Evolutionary conservation across 768 basidiomycete genomes (phyloP).

Genomic region (Boletus fagicola): DNA sequence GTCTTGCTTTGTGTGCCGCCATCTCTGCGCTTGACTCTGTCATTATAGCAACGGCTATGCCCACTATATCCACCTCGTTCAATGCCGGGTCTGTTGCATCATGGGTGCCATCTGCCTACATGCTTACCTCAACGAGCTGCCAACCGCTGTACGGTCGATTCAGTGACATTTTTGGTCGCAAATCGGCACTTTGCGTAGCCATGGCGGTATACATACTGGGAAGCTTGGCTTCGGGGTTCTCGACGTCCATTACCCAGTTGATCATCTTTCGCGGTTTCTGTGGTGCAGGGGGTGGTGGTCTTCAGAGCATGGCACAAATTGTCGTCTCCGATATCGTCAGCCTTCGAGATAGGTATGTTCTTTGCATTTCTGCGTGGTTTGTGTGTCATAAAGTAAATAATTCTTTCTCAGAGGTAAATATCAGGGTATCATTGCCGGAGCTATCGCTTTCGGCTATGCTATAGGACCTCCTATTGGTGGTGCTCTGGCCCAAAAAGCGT

Average conservation of each 20-base stretch:
- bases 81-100: constrained; percentile 45
- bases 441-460: constrained; percentile 54
- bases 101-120: constrained; percentile 74
- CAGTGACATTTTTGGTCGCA: constrained; percentile 68
- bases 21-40: constrained; percentile 69
- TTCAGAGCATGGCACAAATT: constrained; percentile 68
- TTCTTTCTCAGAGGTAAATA: constrained; percentile 58
- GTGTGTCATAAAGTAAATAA: neutral
- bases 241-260: constrained; percentile 60
- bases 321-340: constrained; percentile 72
- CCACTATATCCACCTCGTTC: constrained; percentile 65
- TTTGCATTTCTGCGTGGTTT: neutral
- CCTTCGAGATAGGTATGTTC: constrained; percentile 56
- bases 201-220: constrained; percentile 67
- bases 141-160: constrained; percentile 56
- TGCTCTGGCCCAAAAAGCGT: constrained; percentile 55
- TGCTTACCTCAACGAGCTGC: constrained; percentile 51
- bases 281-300: constrained; percentile 69
- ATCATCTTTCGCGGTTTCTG: constrained; percentile 69
- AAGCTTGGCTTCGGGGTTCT: constrained; percentile 64
- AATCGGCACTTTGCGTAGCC: constrained; percentile 53
- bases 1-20: constrained; percentile 59
- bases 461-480: constrained; percentile 71
- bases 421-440: constrained; percentile 67
- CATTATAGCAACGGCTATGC: constrained; percentile 72